phyloP scores from a whole-genome alignment of 2,329 filamentous ascomycete species.

The Rasamsonia emersonii region DNA sequence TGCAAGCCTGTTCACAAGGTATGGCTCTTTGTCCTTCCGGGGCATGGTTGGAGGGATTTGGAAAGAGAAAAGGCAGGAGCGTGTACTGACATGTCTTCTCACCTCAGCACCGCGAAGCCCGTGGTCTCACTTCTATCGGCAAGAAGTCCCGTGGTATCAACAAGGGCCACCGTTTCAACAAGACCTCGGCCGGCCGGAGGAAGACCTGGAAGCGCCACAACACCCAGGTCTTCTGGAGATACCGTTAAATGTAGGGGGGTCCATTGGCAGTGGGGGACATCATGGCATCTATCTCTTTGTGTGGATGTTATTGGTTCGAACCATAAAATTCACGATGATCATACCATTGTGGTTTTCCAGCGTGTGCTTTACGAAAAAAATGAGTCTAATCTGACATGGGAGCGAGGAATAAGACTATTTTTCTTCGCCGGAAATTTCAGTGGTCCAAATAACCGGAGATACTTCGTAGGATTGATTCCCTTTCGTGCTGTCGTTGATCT shows the following conservation, averaged over 20 bases:
- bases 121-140: slow-evolving; percentile 95
- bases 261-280: slow-evolving; percentile 18
- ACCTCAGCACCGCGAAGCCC: slow-evolving; percentile 79
- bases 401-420: slow-evolving; percentile 24
- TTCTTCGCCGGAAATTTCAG: too few species aligned
- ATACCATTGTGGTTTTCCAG: slow-evolving; percentile 19
- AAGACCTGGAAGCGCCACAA: slow-evolving; percentile 99
- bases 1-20: slow-evolving; percentile 97
- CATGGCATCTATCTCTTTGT: slow-evolving; percentile 20
- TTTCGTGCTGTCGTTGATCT: too few species aligned
- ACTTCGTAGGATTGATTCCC: too few species aligned
- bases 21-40: slow-evolving; percentile 10
- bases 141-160: slow-evolving; percentile 99
- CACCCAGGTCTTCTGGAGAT: slow-evolving; percentile 97
- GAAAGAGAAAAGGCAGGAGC: background rate
- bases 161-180: slow-evolving; percentile 99
- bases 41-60: background rate
- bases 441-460: too few species aligned
- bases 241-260: slow-evolving; percentile 54
- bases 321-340: slow-evolving; percentile 8
- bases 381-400: slow-evolving; percentile 25
- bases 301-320: slow-evolving; percentile 28
- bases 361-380: slow-evolving; percentile 29
- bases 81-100: slow-evolving; percentile 16
- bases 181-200: slow-evolving; percentile 91